These are phyloP conservation scores for Colletotrichum australisinense DNA, from an alignment of 2,329 filamentous ascomycete species.

Conservation along the genomic window DNA sequence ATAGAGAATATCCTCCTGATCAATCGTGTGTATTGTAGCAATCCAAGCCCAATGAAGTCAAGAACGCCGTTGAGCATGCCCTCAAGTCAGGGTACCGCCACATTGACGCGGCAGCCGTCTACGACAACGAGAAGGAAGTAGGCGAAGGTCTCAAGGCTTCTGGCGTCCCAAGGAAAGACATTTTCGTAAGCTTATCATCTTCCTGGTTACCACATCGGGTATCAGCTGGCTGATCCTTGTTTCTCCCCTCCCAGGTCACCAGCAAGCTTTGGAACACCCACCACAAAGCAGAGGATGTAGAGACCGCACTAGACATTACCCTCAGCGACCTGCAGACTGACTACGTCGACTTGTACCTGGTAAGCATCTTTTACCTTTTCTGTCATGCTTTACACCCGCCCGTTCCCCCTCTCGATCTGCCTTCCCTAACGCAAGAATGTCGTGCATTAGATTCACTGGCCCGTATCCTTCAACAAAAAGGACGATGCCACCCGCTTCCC, in stretches of 20 bases:
- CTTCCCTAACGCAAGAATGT: conserved; percentile 10
- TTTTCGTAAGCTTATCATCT: conserved; percentile 47
- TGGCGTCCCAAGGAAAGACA: conserved; percentile 61
- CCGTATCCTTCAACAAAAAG: conserved; percentile 57
- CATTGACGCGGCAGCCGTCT: conserved; percentile 71
- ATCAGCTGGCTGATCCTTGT: neutral
- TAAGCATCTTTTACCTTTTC: conserved; percentile 13
- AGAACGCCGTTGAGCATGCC: conserved; percentile 67
- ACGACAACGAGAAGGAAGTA: conserved; percentile 70
- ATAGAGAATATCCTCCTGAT: neutral
- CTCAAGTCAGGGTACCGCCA: conserved; percentile 68
- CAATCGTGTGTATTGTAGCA: conserved; percentile 23
- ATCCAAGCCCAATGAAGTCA: conserved; percentile 61
- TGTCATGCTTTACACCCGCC: neutral
- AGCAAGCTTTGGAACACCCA: conserved; percentile 50
- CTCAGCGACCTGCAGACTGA: conserved; percentile 45
- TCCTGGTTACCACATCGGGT: neutral
- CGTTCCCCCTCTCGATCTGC: neutral
- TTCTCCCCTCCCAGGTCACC: conserved; percentile 3
- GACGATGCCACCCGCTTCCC: conserved; percentile 52
- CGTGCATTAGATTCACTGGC: conserved; percentile 58
- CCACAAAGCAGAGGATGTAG: conserved; percentile 43
- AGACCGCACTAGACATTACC: conserved; percentile 43
- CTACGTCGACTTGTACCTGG: conserved; percentile 47
- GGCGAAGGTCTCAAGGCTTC: conserved; percentile 59